Base-by-base conservation (phyloP, 805 yeast species). In the Candida alai region DNA sequence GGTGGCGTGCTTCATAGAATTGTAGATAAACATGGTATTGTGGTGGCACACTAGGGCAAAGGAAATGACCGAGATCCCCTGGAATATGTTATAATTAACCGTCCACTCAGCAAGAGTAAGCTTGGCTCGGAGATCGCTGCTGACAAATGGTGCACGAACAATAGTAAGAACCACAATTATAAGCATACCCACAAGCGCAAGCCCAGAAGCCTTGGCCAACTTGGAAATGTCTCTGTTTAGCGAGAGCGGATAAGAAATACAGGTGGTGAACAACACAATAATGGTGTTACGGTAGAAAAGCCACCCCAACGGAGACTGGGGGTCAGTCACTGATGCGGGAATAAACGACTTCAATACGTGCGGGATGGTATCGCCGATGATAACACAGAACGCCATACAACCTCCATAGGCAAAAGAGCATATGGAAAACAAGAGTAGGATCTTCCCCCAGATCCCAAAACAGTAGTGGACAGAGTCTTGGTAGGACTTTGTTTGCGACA, bases 41-140 rank as follows among this genome's bases (percentile, higher is more conserved):
- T 89, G 97, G 52, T 89, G 97, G 52, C 97, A 89, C 3, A 89
- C 97, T 44, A 90, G 71, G 2, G 97, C 97, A 63, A 89, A 89
- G 1, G 96, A 87, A 20, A 89, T 86, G 32, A 89, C 95, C n/a
- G 93, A 81, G 18, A 89, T 78, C 2, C 96, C 96, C 57, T 89
- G 95, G 53, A 89, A 86, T 3, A 89, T 62, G 26, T 78, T 77
- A 9, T 69, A 56, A 42, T 80, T 80, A 32, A 86, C 51, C 4
- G 85, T 62, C 62, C 74, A 68, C 21, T 70, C 62, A 25, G 60
- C 33, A 9, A 55, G 38, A 0, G 76, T 51, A 12, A 82, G 60
- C 0, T 60, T 41, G 0, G 84, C 82, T 46, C 69, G 75, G 13
- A 70, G 54, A 0, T 64, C 62, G 0, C 59, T 34, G 6, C 74